A percentile compares a stretch with the other conserved stretches of the same genome.
Conservation (phyloP, 352 stramenopile species). For the Pythium oligandrum region DNA sequence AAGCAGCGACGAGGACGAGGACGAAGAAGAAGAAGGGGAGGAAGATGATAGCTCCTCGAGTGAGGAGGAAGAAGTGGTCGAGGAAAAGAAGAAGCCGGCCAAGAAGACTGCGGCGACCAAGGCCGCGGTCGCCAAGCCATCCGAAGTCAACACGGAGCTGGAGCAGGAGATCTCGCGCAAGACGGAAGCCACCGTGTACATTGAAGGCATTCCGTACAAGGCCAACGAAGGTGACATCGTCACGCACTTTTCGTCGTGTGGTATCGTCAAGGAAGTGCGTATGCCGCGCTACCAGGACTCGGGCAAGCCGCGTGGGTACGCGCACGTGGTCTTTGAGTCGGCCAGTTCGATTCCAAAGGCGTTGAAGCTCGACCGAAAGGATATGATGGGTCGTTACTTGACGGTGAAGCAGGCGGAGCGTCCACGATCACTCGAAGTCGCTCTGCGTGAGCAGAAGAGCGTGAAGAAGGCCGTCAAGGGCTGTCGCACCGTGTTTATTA, state of each 20-base stretch:
- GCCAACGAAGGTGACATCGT: constrained; percentile 88
- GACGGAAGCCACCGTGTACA: constrained; percentile 87
- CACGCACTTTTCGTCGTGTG: constrained; percentile 84
- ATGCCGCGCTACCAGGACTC: constrained; percentile 92
- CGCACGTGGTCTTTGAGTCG: constrained; percentile 90
- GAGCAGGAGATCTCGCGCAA: constrained; percentile 67
- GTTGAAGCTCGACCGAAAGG: constrained; percentile 84
- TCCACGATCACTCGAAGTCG: constrained; percentile 63
- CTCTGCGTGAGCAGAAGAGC: constrained; percentile 59
- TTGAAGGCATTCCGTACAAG: constrained; percentile 95
- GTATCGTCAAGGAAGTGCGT: constrained; percentile 91
- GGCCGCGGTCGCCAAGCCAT: constrained; percentile 1
- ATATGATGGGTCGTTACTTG: constrained; percentile 88
- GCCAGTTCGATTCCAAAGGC: constrained; percentile 64
- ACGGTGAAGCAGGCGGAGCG: constrained; percentile 81
- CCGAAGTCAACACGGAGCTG: constrained; percentile 20
- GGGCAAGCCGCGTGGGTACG: constrained; percentile 88
- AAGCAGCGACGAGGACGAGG: constrained; percentile 16
- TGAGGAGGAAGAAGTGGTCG: constrained; percentile 58
- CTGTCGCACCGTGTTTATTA: constrained; percentile 87
- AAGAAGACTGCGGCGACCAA: constrained; percentile 19
- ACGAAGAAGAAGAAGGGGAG: constrained; percentile 52
- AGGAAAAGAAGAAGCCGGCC: constrained; percentile 25
- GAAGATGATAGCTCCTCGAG: constrained; percentile 52
- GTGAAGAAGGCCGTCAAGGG: constrained; percentile 67